These are phyloP conservation scores for Diplocarpon rosae DNA, from an alignment of 2,329 filamentous ascomycete genomes.

Conservation along the genomic window DNA sequence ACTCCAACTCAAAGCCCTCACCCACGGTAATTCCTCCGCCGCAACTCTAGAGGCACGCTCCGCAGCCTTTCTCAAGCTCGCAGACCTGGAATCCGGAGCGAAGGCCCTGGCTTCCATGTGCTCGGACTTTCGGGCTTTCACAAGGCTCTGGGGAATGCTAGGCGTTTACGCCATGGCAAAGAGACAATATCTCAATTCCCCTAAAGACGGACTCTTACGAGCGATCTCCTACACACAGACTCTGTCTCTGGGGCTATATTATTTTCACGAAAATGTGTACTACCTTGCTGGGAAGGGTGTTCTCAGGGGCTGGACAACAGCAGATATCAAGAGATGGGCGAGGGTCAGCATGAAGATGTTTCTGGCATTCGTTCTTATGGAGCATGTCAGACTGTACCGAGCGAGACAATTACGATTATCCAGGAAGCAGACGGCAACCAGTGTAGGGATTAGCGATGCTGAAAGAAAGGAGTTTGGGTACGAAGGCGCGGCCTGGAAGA, in stretches of 20 bases:
- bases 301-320: slow-evolving; percentile 3
- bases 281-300: slow-evolving; percentile 9
- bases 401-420: slow-evolving; percentile 3
- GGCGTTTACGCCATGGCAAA: slow-evolving; percentile 7
- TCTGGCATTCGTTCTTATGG: slow-evolving; percentile 4
- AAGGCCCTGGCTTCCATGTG: slow-evolving; percentile 7
- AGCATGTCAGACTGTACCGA: slow-evolving; percentile 3
- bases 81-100: slow-evolving; percentile 1
- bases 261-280: slow-evolving; percentile 8
- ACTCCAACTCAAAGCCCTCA: slow-evolving; percentile 3
- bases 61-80: slow-evolving; percentile 2
- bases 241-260: slow-evolving; percentile 2
- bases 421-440: background rate
- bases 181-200: slow-evolving; percentile 6
- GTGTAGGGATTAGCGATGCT: background rate
- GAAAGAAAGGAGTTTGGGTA: slow-evolving; percentile 3
- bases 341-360: slow-evolving; percentile 9
- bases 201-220: slow-evolving; percentile 1
- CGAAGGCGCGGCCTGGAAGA: slow-evolving; percentile 3
- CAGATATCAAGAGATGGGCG: slow-evolving; percentile 6
- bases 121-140: slow-evolving; percentile 8
- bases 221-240: slow-evolving; percentile 3
- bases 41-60: background rate
- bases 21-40: background rate
- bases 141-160: slow-evolving; percentile 6